Percentiles rank a stretch among this genome's conserved stretches.
Evolutionary conservation across 495 filamentous ascomycete species (phyloP).

Genomic region (Penicillium subrubescens): DNA sequence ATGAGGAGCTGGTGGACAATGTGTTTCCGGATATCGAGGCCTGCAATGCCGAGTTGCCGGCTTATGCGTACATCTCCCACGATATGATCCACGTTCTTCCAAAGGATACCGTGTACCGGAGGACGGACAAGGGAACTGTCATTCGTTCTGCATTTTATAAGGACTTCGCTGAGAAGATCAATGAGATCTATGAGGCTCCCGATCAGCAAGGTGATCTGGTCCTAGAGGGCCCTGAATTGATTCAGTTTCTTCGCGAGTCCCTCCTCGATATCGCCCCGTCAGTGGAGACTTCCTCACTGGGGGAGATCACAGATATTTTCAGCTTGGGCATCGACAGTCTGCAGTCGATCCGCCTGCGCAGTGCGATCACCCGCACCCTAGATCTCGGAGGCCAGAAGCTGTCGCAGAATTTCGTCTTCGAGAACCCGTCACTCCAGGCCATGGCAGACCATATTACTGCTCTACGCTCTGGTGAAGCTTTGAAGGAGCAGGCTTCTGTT

Average conservation of each 20-base stretch:
- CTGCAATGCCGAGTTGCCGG: neutral
- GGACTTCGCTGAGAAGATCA: neutral
- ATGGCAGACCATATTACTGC: neutral
- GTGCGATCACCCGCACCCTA: neutral
- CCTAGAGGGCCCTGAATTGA: neutral
- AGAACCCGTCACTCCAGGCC: neutral
- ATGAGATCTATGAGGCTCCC: neutral
- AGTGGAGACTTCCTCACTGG: neutral
- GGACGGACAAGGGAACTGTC: neutral
- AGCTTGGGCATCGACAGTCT: neutral
- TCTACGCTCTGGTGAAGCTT: neutral
- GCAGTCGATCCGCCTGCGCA: neutral
- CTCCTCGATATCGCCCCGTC: neutral
- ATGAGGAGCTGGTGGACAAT: neutral
- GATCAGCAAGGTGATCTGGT: neutral
- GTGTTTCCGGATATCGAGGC: neutral
- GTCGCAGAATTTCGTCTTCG: neutral
- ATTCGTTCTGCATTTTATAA: neutral
- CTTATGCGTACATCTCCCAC: neutral
- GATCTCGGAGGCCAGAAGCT: neutral
- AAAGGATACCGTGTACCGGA: neutral
- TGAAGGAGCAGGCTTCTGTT: neutral
- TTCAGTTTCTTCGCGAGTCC: neutral
- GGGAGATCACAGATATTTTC: neutral
- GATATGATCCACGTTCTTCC: neutral